A percentile compares a stretch with the other conserved stretches of the same genome.
Evolutionary conservation across 1,284 basidiomycete species (phyloP).

Genomic region (Cryptococcus sp.): DNA sequence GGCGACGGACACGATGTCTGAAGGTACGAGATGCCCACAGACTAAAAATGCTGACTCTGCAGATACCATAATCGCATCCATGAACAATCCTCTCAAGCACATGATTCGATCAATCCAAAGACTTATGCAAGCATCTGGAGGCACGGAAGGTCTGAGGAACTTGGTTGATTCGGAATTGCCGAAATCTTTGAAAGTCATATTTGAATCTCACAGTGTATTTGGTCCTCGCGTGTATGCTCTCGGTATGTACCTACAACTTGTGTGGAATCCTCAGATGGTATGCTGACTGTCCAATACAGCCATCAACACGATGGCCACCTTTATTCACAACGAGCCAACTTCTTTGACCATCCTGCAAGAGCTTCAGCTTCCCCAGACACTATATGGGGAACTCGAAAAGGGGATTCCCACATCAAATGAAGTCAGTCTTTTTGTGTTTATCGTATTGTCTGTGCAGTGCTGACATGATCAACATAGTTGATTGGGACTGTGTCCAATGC

Average conservation of each 20-base stretch:
- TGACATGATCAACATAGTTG: conserved; percentile 56
- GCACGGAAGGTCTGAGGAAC: conserved; percentile 88
- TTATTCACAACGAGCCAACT: conserved; percentile 98
- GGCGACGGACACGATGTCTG: conserved; percentile 15
- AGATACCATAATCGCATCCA: conserved; percentile 27
- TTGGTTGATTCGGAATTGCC: conserved; percentile 88
- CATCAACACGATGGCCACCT: conserved; percentile 96
- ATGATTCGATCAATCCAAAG: conserved; percentile 90
- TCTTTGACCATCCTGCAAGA: conserved; percentile 91
- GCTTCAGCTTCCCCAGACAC: conserved; percentile 78
- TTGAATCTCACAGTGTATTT: conserved; percentile 76
- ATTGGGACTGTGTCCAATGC: conserved; percentile 91
- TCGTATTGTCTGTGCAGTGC: too few species aligned
- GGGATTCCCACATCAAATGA: conserved; percentile 85
- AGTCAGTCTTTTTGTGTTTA: conserved; percentile 50
- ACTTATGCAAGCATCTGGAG: conserved; percentile 94
- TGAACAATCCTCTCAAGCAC: conserved; percentile 64
- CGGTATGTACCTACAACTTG: conserved; percentile 51
- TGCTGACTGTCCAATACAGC: conserved; percentile 54
- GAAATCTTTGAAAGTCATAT: conserved; percentile 81
- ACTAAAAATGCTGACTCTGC: background rate
- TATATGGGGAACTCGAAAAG: conserved; percentile 79
- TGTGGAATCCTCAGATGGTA: conserved; percentile 12
- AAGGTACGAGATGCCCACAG: conserved; percentile 10
- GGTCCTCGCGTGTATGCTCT: conserved; percentile 82